A percentile compares a stretch with the other conserved stretches of the same genome.
These are phyloP conservation scores for Plantago coronopus DNA, from an alignment of 305 asterid species.

Conservation along the genomic window DNA sequence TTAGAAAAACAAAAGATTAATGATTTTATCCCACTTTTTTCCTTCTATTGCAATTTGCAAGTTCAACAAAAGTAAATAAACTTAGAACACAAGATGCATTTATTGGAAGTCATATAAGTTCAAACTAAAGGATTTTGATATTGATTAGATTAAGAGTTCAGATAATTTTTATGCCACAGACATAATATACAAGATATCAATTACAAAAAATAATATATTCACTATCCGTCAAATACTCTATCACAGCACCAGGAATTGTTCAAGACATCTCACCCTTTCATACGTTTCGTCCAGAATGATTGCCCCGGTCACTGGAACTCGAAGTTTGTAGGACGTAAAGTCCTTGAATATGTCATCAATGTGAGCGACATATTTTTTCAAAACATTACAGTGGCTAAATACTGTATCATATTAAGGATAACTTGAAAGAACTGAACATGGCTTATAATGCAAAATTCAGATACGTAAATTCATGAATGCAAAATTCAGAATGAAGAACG, in stretches of 20 bases:
- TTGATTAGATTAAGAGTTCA: not conserved
- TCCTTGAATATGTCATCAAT: slow-evolving; percentile 95
- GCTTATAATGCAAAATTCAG: not conserved
- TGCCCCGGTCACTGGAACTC: slow-evolving; percentile 98
- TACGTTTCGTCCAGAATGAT: slow-evolving; percentile 88
- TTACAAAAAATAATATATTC: not conserved
- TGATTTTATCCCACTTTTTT: too few relatives aligned
- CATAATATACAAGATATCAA: not conserved
- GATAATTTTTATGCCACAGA: not conserved
- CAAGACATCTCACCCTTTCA: slow-evolving; percentile 65
- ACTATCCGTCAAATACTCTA: slow-evolving; percentile 5
- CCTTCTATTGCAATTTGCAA: too few relatives aligned
- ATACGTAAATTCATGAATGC: too few relatives aligned
- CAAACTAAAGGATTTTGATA: not conserved
- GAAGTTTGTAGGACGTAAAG: slow-evolving; percentile 93
- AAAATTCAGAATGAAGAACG: too few relatives aligned
- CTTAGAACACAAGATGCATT: not conserved
- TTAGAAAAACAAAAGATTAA: too few relatives aligned
- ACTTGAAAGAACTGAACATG: not conserved
- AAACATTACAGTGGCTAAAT: slow-evolving; percentile 90
- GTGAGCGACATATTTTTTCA: slow-evolving; percentile 89
- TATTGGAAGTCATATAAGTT: not conserved
- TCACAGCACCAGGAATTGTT: slow-evolving; percentile 16
- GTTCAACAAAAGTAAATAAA: too few relatives aligned
- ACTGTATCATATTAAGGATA: slow-evolving; percentile 70